phyloP scores from a whole-genome alignment of 2,329 filamentous ascomycete genomes.

The Penicillium sp. region DNA sequence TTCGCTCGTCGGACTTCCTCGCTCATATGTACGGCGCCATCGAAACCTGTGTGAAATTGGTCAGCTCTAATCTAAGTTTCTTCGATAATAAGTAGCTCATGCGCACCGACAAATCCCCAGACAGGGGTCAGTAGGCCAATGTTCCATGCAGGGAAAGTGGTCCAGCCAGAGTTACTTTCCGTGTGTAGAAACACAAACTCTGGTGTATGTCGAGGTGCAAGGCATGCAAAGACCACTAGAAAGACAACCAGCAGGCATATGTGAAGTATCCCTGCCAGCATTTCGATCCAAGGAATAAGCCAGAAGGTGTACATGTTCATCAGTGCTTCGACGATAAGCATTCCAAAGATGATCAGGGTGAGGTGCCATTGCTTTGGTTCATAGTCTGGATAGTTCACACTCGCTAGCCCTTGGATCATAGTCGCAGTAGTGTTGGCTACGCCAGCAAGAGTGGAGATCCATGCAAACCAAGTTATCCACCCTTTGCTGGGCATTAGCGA shows the following conservation, averaged over 20 bases:
- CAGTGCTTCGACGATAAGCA: constrained; percentile 27
- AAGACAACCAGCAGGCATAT: constrained; percentile 32
- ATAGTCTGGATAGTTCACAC: constrained; percentile 36
- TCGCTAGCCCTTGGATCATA: constrained; percentile 38
- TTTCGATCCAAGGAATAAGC: constrained; percentile 44
- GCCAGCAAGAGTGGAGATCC: constrained; percentile 39
- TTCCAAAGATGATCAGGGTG: constrained; percentile 42
- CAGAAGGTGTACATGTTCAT: constrained; percentile 30
- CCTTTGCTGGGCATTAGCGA: constrained; percentile 20
- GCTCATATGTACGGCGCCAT: constrained; percentile 53
- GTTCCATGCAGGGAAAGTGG: constrained; percentile 36
- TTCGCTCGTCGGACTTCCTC: constrained; percentile 50
- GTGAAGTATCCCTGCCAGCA: constrained; percentile 35
- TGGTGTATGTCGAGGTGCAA: constrained; percentile 34
- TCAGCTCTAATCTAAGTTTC: neutral
- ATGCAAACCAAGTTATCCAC: constrained; percentile 48
- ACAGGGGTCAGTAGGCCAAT: constrained; percentile 40
- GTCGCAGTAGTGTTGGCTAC: constrained; percentile 38
- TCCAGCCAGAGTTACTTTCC: constrained; percentile 33
- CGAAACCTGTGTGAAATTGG: constrained; percentile 40
- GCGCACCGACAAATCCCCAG: constrained; percentile 25
- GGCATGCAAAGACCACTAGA: constrained; percentile 33
- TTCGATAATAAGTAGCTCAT: neutral
- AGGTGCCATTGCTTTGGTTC: constrained; percentile 40
- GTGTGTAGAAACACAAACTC: constrained; percentile 36